Evolutionary conservation across 257 asterid species (phyloP).

Genomic region (Nicotiana benthamiana): DNA sequence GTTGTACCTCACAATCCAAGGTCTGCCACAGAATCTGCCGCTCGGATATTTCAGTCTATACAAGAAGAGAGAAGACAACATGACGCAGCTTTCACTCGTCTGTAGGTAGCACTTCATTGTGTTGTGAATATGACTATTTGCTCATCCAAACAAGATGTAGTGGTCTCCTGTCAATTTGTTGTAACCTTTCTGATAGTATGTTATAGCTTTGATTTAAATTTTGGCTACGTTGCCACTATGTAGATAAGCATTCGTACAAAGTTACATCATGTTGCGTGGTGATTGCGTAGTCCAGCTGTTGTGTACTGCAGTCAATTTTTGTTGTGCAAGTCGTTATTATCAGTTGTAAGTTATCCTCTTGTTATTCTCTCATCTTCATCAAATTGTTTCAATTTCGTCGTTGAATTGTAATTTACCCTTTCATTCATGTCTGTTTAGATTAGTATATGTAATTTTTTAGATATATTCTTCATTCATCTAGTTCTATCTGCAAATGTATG

Average conservation of each 20-base stretch:
- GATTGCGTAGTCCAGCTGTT: neutral
- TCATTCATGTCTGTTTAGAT: neutral
- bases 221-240: neutral
- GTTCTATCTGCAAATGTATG: neutral
- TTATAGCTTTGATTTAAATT: neutral
- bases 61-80: slow-evolving; percentile 71
- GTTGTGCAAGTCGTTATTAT: neutral
- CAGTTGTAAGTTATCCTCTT: neutral
- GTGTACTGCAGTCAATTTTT: neutral
- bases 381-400: neutral
- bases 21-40: slow-evolving; percentile 76
- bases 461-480: neutral
- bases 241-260: neutral
- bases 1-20: slow-evolving; percentile 69
- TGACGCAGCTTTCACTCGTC: slow-evolving; percentile 23
- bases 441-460: neutral
- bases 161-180: slow-evolving; percentile 1
- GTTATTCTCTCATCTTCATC: neutral
- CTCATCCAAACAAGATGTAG: neutral
- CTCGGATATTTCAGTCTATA: slow-evolving; percentile 71
- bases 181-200: neutral
- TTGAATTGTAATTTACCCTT: neutral
- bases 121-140: neutral
- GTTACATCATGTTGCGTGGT: neutral
- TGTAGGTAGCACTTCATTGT: neutral